phyloP scores from a whole-genome alignment of 2,329 filamentous ascomycete genomes.

The Penicillium hesseltinei region DNA sequence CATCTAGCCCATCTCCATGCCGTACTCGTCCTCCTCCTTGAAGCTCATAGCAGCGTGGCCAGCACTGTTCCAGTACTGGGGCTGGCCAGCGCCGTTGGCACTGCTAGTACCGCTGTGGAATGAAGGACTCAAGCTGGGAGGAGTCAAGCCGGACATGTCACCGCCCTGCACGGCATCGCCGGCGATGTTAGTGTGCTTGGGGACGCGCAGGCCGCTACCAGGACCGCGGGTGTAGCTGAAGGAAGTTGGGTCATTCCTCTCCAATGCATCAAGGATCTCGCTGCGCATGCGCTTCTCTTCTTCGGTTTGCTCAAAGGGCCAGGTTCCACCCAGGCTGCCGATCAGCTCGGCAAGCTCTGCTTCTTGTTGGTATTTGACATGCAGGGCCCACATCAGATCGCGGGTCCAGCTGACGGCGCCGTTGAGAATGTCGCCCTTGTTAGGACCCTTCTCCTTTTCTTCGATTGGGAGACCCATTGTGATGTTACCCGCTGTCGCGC shows the following conservation, averaged over 20 bases:
- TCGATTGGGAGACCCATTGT: slow-evolving; percentile 90
- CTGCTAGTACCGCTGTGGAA: slow-evolving; percentile 71
- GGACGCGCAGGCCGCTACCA: slow-evolving; percentile 84
- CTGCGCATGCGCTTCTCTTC: slow-evolving; percentile 95
- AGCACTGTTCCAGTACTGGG: slow-evolving; percentile 54
- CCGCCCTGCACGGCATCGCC: slow-evolving; percentile 66
- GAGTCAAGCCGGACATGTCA: slow-evolving; percentile 47
- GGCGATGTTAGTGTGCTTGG: slow-evolving; percentile 86
- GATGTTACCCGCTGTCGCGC: slow-evolving; percentile 78
- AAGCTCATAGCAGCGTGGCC: slow-evolving; percentile 65
- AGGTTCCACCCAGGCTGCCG: slow-evolving; percentile 67
- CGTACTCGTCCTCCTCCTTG: slow-evolving; percentile 93
- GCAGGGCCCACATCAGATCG: slow-evolving; percentile 95
- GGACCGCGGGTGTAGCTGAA: slow-evolving; percentile 81
- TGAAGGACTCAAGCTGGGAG: slow-evolving; percentile 66
- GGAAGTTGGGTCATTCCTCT: slow-evolving; percentile 71
- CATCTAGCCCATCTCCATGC: slow-evolving; percentile 64
- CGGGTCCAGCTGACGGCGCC: slow-evolving; percentile 95
- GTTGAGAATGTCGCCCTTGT: slow-evolving; percentile 98
- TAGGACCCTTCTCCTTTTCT: slow-evolving; percentile 97
- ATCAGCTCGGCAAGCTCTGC: slow-evolving; percentile 79
- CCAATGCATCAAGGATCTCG: slow-evolving; percentile 81
- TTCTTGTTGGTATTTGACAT: slow-evolving; percentile 84
- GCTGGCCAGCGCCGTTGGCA: slow-evolving; percentile 49
- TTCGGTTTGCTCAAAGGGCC: slow-evolving; percentile 80